phyloP scores from a whole-genome alignment of 2,329 filamentous ascomycete genomes.

The Calonectria pteridis region DNA sequence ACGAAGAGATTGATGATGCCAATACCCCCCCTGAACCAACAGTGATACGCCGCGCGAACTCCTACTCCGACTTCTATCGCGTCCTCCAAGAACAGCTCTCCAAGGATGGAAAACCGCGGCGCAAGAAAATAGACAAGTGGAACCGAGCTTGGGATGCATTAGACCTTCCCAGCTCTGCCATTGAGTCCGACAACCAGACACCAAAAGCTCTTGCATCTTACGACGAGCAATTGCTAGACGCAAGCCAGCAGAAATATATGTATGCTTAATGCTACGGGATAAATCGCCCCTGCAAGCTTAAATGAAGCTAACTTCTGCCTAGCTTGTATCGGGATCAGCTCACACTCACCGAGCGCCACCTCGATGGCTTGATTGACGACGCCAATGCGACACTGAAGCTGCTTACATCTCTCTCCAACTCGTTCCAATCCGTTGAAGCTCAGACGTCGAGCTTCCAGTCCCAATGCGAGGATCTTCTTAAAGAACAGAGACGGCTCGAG shows the following conservation, averaged over 20 bases:
- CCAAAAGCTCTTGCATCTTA: conserved; percentile 50
- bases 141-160: conserved; percentile 66
- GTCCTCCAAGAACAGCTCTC: conserved; percentile 69
- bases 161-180: conserved; percentile 46
- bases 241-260: conserved; percentile 88
- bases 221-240: conserved; percentile 78
- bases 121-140: conserved; percentile 54
- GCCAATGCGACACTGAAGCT: conserved; percentile 82
- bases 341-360: conserved; percentile 82
- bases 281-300: background rate
- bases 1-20: conserved; percentile 67
- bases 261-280: conserved; percentile 57
- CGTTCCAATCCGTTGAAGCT: conserved; percentile 87
- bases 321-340: conserved; percentile 87
- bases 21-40: conserved; percentile 76
- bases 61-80: conserved; percentile 81
- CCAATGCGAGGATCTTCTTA: conserved; percentile 89
- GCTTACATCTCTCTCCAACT: conserved; percentile 82
- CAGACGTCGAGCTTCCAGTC: conserved; percentile 95
- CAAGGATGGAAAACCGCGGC: conserved; percentile 60
- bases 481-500: conserved; percentile 84
- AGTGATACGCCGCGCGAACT: conserved; percentile 75
- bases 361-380: conserved; percentile 82
- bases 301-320: conserved; percentile 44
- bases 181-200: conserved; percentile 41